Conservation (phyloP, 1,284 basidiomycete genomes). For the Porogramme epimiltina region DNA sequence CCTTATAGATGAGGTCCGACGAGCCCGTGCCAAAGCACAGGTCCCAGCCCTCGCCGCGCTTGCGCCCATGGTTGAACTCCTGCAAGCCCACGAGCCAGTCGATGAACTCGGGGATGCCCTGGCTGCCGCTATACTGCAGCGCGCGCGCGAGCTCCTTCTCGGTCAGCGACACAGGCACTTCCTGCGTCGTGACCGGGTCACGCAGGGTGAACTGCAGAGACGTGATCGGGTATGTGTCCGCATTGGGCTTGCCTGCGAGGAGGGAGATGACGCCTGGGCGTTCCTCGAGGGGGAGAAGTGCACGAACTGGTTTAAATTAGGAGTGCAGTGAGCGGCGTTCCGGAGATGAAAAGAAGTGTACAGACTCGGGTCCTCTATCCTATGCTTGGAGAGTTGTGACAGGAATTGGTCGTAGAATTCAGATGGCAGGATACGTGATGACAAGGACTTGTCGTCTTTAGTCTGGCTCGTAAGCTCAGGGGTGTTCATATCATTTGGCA, state of each 20-base stretch:
- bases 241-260: slow-evolving; percentile 85
- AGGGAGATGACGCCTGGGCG: slow-evolving; percentile 84
- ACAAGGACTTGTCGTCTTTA: slow-evolving; percentile 1
- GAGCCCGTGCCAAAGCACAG: slow-evolving; percentile 82
- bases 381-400: slow-evolving; percentile 51
- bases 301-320: slow-evolving; percentile 26
- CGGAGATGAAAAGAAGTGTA: not conserved
- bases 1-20: slow-evolving; percentile 90
- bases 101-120: slow-evolving; percentile 67
- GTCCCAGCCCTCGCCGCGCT: slow-evolving; percentile 63
- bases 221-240: slow-evolving; percentile 88
- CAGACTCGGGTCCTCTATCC: slow-evolving; percentile 61
- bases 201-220: slow-evolving; percentile 62
- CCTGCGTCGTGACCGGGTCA: slow-evolving; percentile 45
- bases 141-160: slow-evolving; percentile 58
- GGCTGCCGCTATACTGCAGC: slow-evolving; percentile 78
- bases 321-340: not conserved
- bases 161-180: slow-evolving; percentile 50
- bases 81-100: slow-evolving; percentile 74
- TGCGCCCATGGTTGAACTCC: slow-evolving; percentile 61
- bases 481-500: slow-evolving; percentile 2
- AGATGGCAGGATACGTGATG: slow-evolving; percentile 36
- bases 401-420: slow-evolving; percentile 55
- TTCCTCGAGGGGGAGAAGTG: slow-evolving; percentile 74
- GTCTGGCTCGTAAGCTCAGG: not conserved